Evolutionary conservation across 2,329 filamentous ascomycete genomes (phyloP), one percentile per base, ranked within the genome.

Genomic region (Xylaria sp.): DNA sequence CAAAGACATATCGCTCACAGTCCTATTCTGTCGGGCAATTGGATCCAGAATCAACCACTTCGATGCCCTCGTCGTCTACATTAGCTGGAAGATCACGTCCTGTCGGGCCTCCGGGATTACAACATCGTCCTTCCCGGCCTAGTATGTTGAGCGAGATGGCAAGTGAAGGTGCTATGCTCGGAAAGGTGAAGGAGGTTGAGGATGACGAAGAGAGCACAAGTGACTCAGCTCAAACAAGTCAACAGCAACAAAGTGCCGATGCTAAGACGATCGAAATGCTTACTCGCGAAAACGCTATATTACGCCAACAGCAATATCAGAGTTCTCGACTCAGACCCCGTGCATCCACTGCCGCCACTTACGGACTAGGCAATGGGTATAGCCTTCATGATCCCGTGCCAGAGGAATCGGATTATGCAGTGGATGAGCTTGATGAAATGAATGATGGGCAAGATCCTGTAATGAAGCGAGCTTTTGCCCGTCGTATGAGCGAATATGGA

Each of bases 1-100:
- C 92, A 1, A 98, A 98, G 79, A 94, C 93, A 0, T 96, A 97
- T 74, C 90, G 96, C 49, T 99, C 96, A 5, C 93, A 97, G 79
- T 98, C 96, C 4, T 98, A 98, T 79, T 98, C 95, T 0, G 95
- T 97, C 54, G 94, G 94, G 4, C 94, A 97, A 77, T 84, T 94
- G 67, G 94, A 97, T 60, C 86, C 90, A 0, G 92, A 95, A 65
- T 80, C 80, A 1, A 74, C 80, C 15, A 74, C 74, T 2, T 73
- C 80, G 15, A 79, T 85, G 77, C 81, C 79, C 63, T 77, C 84
- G 2, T 81, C 86, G 3, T 79, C 85, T 3, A 80, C 85, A 25
- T 77, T 87, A 47, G 78, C 82, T 13, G 82, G 84, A n/a, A 83
- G 87, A 54, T 80, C 84, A 55, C 84, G 86, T 56, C 75, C 82